Conservation (phyloP, 352 stramenopile genomes). For the Globisporangium sylvaticum region DNA sequence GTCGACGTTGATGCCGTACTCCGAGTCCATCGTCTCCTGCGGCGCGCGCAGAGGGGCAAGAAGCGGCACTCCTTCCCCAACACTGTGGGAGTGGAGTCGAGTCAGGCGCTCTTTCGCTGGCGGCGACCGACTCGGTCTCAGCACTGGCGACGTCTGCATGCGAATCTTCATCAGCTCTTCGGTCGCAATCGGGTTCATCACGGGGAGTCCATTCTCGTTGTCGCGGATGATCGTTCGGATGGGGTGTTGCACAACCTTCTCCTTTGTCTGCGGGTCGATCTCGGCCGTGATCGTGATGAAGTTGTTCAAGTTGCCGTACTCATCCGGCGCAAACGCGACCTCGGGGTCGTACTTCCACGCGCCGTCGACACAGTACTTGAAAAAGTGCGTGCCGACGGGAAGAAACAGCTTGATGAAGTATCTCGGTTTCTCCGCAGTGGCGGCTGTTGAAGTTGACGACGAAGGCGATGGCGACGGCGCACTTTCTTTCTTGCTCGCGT, state of each 20-base stretch:
- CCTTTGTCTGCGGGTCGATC: constrained; percentile 29
- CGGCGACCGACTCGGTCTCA: constrained; percentile 28
- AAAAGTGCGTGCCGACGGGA: constrained; percentile 63
- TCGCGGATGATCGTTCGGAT: constrained; percentile 74
- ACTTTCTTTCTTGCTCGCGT: constrained; percentile 12
- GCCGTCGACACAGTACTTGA: constrained; percentile 78
- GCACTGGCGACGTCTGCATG: constrained; percentile 40
- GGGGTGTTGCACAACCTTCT: constrained; percentile 49
- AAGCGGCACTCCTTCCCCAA: constrained; percentile 14
- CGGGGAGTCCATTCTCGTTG: constrained; percentile 35
- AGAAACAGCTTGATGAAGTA: constrained; percentile 56
- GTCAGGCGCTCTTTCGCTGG: constrained; percentile 10
- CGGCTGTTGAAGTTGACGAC: too few species aligned
- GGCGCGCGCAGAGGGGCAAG: constrained; percentile 36
- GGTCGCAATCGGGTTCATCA: constrained; percentile 70
- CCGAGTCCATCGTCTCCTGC: constrained; percentile 55
- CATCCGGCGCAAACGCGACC: constrained; percentile 72
- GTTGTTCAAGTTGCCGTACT: constrained; percentile 88
- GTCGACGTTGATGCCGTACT: constrained; percentile 68
- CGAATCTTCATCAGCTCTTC: constrained; percentile 64
- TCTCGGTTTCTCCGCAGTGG: background rate
- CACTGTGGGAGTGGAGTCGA: constrained; percentile 11
- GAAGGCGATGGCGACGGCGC: background rate
- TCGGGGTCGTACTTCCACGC: constrained; percentile 85
- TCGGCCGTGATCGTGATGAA: constrained; percentile 58